These are phyloP conservation scores for Hanseniaspora osmophila DNA, from an alignment of 805 yeast species.

Conservation along the genomic window DNA sequence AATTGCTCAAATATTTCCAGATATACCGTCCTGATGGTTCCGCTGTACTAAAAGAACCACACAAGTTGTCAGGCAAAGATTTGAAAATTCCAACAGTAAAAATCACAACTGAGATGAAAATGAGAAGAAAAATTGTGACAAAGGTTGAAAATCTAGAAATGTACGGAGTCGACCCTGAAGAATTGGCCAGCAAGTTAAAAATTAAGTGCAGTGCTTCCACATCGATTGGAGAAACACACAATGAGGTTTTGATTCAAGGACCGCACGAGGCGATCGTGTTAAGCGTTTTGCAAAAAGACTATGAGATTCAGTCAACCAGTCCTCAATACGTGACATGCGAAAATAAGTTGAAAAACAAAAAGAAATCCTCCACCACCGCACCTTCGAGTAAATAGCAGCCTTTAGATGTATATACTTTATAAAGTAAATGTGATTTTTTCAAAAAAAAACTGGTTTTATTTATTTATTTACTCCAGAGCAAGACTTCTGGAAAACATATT, in stretches of 20 bases:
- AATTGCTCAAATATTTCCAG: neutral
- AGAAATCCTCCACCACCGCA: conserved; percentile 18
- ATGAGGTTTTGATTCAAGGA: conserved; percentile 82
- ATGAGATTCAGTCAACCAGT: conserved; percentile 52
- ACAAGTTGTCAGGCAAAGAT: neutral
- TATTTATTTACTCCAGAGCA: too few species aligned
- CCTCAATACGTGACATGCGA: conserved; percentile 34
- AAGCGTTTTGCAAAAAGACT: conserved; percentile 39
- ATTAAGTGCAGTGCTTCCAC: conserved; percentile 83
- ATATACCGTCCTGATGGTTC: neutral
- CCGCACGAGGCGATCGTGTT: conserved; percentile 56
- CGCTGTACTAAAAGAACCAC: neutral
- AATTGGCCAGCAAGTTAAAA: conserved; percentile 53
- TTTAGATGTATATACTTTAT: too few species aligned
- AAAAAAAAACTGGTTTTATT: too few species aligned
- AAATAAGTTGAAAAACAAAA: conserved; percentile 45
- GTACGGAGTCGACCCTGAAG: conserved; percentile 49
- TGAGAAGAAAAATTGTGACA: conserved; percentile 69
- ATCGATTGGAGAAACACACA: conserved; percentile 45
- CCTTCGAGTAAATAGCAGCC: neutral
- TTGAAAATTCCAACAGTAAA: conserved; percentile 6
- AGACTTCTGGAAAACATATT: too few species aligned
- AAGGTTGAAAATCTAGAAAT: conserved; percentile 54
- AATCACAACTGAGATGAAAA: conserved; percentile 2
- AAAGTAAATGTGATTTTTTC: too few species aligned